Conservation (phyloP, 2,329 filamentous ascomycete genomes). For the Tolypocladium inflatum region DNA sequence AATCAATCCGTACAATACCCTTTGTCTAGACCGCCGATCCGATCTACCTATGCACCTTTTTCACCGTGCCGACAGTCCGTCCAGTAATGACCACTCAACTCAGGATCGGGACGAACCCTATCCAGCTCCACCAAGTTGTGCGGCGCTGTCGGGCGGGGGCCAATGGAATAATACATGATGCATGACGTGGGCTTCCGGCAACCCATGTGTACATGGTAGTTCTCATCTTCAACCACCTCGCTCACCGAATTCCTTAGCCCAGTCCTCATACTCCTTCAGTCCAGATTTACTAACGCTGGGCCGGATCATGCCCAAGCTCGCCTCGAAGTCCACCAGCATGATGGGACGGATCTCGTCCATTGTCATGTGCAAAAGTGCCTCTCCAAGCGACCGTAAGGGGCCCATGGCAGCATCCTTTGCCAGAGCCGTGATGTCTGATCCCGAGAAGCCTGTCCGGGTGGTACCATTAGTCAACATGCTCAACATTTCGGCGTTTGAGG, state of each 20-base stretch:
- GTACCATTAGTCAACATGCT: not conserved
- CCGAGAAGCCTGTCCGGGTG: constrained; percentile 68
- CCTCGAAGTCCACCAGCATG: constrained; percentile 69
- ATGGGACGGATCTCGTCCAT: constrained; percentile 94
- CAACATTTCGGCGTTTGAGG: not conserved
- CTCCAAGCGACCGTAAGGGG: constrained; percentile 78
- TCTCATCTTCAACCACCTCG: constrained; percentile 54
- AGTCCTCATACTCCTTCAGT: constrained; percentile 83
- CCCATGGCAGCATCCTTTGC: constrained; percentile 99
- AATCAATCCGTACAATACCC: not conserved
- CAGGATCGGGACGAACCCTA: not conserved
- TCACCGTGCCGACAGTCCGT: not conserved
- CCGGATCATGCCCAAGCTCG: constrained; percentile 74
- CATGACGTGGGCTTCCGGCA: not conserved
- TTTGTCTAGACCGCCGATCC: not conserved
- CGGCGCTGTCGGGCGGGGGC: too few species aligned
- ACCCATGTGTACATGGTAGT: not conserved
- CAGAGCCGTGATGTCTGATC: constrained; percentile 90
- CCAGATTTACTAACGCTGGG: constrained; percentile 84
- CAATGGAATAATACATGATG: too few species aligned
- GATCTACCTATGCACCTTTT: not conserved
- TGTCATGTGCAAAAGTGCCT: constrained; percentile 79
- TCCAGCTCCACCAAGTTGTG: not conserved
- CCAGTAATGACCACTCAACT: not conserved
- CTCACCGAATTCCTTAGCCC: constrained; percentile 90